Evolutionary conservation across 1,284 basidiomycete species (phyloP).

Genomic region (Pseudozyma sp.): DNA sequence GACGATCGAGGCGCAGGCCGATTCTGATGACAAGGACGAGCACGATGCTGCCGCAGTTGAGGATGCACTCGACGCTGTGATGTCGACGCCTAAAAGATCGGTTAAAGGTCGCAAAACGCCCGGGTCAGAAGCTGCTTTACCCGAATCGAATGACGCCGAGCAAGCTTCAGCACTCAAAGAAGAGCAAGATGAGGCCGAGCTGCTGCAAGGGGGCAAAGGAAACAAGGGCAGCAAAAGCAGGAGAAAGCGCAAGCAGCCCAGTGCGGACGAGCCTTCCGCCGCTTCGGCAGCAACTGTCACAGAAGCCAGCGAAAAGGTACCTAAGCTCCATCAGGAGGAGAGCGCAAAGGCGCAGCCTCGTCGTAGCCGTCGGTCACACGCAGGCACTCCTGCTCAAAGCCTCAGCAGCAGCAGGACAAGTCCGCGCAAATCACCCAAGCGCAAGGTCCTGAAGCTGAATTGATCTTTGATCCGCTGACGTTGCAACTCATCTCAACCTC

Average conservation of each 20-base stretch:
- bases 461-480: constrained; percentile 2
- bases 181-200: neutral
- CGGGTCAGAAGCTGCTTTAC: neutral
- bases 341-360: constrained; percentile 20
- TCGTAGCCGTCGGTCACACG: constrained; percentile 36
- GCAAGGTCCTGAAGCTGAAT: constrained; percentile 41
- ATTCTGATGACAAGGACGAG: constrained; percentile 4
- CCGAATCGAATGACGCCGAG: constrained; percentile 8
- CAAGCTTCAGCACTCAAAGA: neutral
- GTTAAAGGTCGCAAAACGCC: constrained; percentile 22
- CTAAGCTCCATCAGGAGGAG: constrained; percentile 8
- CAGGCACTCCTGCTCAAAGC: constrained; percentile 12
- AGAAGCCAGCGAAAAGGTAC: constrained; percentile 3
- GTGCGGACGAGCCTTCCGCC: neutral
- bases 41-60: constrained; percentile 22
- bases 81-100: constrained; percentile 7
- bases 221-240: constrained; percentile 9
- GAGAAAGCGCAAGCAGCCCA: constrained; percentile 25
- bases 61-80: constrained; percentile 1
- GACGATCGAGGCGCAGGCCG: neutral
- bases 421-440: constrained; percentile 31
- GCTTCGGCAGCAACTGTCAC: constrained; percentile 4
- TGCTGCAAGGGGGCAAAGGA: neutral
- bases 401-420: constrained; percentile 21
- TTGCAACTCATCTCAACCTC: neutral